Percentiles rank a stretch among this genome's conserved stretches.
These are phyloP conservation scores for Dactylellina sp. DNA, from an alignment of 2,329 filamentous ascomycete species.

Conservation along the genomic window DNA sequence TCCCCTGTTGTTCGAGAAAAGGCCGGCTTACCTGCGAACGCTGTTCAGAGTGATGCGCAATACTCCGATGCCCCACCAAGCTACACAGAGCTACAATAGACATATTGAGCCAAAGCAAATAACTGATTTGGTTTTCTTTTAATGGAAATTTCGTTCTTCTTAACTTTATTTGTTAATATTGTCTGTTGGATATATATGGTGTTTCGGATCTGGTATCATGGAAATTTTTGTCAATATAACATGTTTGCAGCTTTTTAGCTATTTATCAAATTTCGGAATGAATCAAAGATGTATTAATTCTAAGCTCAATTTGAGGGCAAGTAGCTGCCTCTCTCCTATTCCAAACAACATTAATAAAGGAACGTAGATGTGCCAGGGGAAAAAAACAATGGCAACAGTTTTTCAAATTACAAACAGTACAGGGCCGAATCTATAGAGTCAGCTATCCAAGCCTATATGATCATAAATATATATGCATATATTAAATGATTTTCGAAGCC, in stretches of 20 bases:
- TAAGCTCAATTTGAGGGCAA: no score
- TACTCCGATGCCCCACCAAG: conserved; percentile 38
- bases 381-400: no score
- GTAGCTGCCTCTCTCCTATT: no score
- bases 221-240: background rate
- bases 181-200: background rate
- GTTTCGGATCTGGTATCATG: background rate
- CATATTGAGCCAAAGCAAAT: background rate
- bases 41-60: conserved; percentile 28
- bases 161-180: background rate
- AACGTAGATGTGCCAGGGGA: no score
- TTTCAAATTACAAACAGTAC: no score
- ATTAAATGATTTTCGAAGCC: no score
- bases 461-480: no score
- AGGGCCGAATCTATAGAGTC: no score
- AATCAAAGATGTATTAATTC: conserved; percentile 7
- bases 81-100: conserved; percentile 28
- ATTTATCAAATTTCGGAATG: background rate
- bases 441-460: no score
- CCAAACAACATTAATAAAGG: no score
- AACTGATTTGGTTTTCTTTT: background rate
- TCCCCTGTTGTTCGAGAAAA: conserved; percentile 15
- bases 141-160: background rate
- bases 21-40: conserved; percentile 21
- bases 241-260: background rate